Evolutionary conservation across 2,329 filamentous ascomycete genomes (phyloP).

Genomic region (Biscogniauxia sp.): DNA sequence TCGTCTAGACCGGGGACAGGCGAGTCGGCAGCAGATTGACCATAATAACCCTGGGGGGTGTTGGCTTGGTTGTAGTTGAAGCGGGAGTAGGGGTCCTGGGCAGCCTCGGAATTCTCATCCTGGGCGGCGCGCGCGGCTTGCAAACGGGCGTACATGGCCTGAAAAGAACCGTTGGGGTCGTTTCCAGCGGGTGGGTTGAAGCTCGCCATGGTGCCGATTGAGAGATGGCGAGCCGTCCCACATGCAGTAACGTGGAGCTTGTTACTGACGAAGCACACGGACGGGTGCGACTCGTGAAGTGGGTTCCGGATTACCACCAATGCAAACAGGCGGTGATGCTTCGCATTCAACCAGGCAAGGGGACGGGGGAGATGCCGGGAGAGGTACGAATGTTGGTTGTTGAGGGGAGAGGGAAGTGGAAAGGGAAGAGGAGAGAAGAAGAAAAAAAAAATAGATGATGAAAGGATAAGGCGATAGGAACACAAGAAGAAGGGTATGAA

Average conservation of each 20-base stretch:
- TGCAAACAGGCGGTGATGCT: too few relatives aligned
- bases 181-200: conserved; percentile 32
- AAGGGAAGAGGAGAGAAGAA: neutral
- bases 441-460: neutral
- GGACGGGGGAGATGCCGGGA: neutral
- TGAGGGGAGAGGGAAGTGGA: neutral
- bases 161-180: conserved; percentile 35
- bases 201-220: conserved; percentile 33
- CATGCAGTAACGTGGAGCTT: conserved; percentile 12
- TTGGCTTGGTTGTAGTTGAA: conserved; percentile 31
- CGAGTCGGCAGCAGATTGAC: conserved; percentile 27
- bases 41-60: conserved; percentile 30
- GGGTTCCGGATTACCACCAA: neutral
- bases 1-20: conserved; percentile 29
- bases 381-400: neutral
- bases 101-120: conserved; percentile 25
- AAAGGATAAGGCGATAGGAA: neutral
- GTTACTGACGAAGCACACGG: conserved; percentile 1
- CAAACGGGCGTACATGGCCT: conserved; percentile 41
- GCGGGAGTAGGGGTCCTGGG: conserved; percentile 33
- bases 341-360: too few relatives aligned
- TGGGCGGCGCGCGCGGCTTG: conserved; percentile 28
- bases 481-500: neutral
- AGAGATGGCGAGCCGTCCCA: conserved; percentile 15
- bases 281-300: neutral